phyloP scores from a whole-genome alignment of 352 stramenopile genomes.

The Phytophthora boehmeriae region DNA sequence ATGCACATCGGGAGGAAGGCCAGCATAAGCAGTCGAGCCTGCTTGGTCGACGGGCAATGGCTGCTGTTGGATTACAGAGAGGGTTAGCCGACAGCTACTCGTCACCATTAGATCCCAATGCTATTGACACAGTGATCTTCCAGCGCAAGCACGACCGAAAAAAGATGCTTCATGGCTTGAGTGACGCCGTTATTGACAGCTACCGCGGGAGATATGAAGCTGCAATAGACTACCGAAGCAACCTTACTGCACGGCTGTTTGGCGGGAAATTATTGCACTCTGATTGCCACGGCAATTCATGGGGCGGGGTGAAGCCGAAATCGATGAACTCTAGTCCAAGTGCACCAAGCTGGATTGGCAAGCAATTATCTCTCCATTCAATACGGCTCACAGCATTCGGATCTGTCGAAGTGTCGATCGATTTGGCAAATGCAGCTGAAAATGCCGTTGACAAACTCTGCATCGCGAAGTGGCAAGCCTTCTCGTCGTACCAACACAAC shows the following conservation, averaged over 20 bases:
- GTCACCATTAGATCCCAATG: slow-evolving; percentile 3
- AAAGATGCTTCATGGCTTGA: slow-evolving; percentile 16
- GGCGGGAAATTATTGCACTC: slow-evolving; percentile 3
- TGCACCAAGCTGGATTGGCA: not conserved
- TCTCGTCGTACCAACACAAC: slow-evolving; percentile 6
- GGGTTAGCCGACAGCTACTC: slow-evolving; percentile 21
- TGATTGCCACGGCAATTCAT: not conserved
- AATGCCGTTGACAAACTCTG: slow-evolving; percentile 6
- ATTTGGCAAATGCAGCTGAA: not conserved
- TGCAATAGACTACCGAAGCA: slow-evolving; percentile 2
- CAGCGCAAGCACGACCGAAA: slow-evolving; percentile 14
- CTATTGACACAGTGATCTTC: slow-evolving; percentile 23
- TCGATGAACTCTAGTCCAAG: not conserved
- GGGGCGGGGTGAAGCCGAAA: not conserved
- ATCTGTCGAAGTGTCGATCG: slow-evolving; percentile 4
- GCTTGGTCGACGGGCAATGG: slow-evolving; percentile 22
- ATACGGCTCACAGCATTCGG: slow-evolving; percentile 7
- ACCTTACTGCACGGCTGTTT: not conserved
- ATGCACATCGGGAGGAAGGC: slow-evolving; percentile 36
- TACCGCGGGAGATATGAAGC: slow-evolving; percentile 20
- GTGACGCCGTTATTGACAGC: not conserved
- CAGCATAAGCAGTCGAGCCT: slow-evolving; percentile 27
- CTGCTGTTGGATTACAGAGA: slow-evolving; percentile 18
- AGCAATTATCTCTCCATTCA: not conserved
- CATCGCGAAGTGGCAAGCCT: slow-evolving; percentile 14